Conservation (phyloP, 495 filamentous ascomycete genomes). For the Penicillium daleae region DNA sequence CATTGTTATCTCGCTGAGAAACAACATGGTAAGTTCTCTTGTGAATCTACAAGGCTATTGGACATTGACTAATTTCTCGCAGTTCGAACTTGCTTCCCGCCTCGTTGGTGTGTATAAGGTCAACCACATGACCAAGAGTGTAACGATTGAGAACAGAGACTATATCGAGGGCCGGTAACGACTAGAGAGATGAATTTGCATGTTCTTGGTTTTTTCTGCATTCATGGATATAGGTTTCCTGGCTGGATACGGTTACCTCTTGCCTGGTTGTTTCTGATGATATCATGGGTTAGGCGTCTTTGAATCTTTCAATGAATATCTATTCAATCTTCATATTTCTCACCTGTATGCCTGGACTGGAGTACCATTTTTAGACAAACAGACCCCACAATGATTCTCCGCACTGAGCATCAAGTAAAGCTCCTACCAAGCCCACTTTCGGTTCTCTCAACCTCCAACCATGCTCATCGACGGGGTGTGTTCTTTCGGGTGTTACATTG, state of each 20-base stretch:
- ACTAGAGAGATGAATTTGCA: conserved; percentile 16
- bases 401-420: conserved; percentile 17
- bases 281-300: conserved; percentile 35
- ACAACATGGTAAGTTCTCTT: conserved; percentile 78
- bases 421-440: conserved; percentile 13
- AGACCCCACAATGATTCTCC: background rate
- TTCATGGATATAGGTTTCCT: conserved; percentile 26
- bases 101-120: conserved; percentile 98
- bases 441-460: conserved; percentile 1
- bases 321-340: conserved; percentile 3
- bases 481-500: conserved; percentile 17
- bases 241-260: conserved; percentile 27
- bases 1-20: conserved; percentile 95
- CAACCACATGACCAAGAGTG: conserved; percentile 98
- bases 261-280: conserved; percentile 31
- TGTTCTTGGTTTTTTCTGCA: conserved; percentile 24
- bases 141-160: conserved; percentile 91
- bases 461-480: background rate
- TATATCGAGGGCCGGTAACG: conserved; percentile 63
- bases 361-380: background rate
- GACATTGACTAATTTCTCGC: conserved; percentile 1
- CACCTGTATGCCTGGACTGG: background rate
- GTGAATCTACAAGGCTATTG: conserved; percentile 16
- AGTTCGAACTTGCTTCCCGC: conserved; percentile 90
- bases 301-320: conserved; percentile 26